phyloP scores from a whole-genome alignment of 495 filamentous ascomycete genomes.

The Daldinia decipiens region DNA sequence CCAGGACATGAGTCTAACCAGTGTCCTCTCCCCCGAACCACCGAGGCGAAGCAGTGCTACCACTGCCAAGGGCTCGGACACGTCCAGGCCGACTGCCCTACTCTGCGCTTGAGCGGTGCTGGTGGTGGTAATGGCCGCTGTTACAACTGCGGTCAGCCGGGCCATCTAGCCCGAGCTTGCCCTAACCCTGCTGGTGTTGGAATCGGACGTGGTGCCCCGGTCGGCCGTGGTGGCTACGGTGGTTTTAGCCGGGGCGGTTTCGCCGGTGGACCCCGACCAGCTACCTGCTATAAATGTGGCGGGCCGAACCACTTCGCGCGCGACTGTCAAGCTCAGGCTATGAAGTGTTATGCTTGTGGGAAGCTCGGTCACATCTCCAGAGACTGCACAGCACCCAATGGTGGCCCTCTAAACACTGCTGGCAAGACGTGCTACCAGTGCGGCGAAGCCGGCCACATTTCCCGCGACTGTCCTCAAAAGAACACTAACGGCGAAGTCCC shows the following conservation, averaged over 20 bases:
- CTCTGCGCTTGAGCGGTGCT: slow-evolving; percentile 85
- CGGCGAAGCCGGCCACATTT: slow-evolving; percentile 94
- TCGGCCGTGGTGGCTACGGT: slow-evolving; percentile 73
- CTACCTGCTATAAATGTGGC: slow-evolving; percentile 99
- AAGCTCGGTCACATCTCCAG: slow-evolving; percentile 98
- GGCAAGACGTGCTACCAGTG: slow-evolving; percentile 99
- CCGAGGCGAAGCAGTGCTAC: slow-evolving; percentile 99
- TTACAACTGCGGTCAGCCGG: slow-evolving; percentile 93
- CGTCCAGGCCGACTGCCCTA: slow-evolving; percentile 99
- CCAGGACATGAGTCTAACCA: slow-evolving; percentile 96
- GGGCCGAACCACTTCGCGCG: slow-evolving; percentile 98
- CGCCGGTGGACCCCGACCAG: slow-evolving; percentile 73
- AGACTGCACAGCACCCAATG: slow-evolving; percentile 97
- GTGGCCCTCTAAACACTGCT: slow-evolving; percentile 91
- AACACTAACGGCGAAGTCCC: slow-evolving; percentile 60
- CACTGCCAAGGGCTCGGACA: slow-evolving; percentile 99
- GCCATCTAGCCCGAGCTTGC: slow-evolving; percentile 91
- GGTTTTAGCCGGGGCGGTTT: slow-evolving; percentile 76
- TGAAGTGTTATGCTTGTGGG: slow-evolving; percentile 99
- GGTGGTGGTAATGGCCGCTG: slow-evolving; percentile 83
- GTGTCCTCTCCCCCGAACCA: slow-evolving; percentile 95
- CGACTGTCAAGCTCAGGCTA: slow-evolving; percentile 98
- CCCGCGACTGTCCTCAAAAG: slow-evolving; percentile 85
- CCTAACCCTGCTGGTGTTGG: slow-evolving; percentile 70
- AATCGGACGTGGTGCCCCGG: slow-evolving; percentile 71